Base-by-base conservation (phyloP, 306 rosid genomes). In the Senna tora region DNA sequence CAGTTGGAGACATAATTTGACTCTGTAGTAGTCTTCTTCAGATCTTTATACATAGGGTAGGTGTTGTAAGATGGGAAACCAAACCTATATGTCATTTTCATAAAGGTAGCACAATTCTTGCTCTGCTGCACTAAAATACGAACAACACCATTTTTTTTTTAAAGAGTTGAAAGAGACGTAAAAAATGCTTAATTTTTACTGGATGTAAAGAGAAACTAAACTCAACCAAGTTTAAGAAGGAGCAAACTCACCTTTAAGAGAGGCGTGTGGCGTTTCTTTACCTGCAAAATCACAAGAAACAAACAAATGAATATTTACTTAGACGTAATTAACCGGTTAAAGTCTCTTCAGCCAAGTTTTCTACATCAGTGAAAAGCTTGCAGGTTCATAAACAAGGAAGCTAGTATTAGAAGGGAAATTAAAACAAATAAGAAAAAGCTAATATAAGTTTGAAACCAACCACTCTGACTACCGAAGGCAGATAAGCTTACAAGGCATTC, bases 231-330 rank as follows among this genome's bases (percentile, higher is more conserved):
- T 25, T 25, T 25, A 25, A 25, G 30, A 34, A 59, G 14, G 25
- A 59, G 45, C 28, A 19, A 39, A 61, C 43, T 28, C 43, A 74
- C 85, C 81, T 75, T 80, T 38, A 77, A 54, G 55, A 66, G 75
- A 19, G 84, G 83, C 21, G 79, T 66, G 13, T 84, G 74, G 34
- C 67, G 81, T 68, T 78, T 77, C 82, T 65, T 80, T 75, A 71
- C 73, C 85, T 77, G 85, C 76, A 69, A 22, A 49, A 30, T 34
- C 43, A 25, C 25, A 3, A 67, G 72, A n/a, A 67, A 32, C 46
- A 50, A 50, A 9, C 43, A 67, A 10, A 49, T 2, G 7, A 33
- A 67, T 50, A 33, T 10, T 10, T 6, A 33, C 9, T 16, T 17
- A 5, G 19, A n/a, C 38, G 12, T 66, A 47, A 46, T 14, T 46